Conservation (phyloP, 805 yeast genomes). For the Helenozyma rhizophorensis region DNA sequence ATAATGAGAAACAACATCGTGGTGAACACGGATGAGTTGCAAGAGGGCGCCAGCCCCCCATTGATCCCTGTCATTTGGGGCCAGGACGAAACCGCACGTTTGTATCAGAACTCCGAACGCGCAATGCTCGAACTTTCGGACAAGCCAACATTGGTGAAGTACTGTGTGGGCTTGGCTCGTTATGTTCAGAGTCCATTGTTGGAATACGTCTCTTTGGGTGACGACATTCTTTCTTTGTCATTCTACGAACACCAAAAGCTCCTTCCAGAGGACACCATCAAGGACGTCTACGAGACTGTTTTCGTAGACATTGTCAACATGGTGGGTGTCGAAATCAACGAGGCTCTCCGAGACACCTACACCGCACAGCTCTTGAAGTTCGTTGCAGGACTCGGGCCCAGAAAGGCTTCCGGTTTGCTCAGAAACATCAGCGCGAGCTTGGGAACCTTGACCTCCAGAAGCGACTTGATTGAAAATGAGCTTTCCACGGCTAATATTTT, state of each 20-base stretch:
- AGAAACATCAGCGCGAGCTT: conserved; percentile 66
- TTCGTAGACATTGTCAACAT: conserved; percentile 87
- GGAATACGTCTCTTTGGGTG: conserved; percentile 79
- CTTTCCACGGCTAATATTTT: conserved; percentile 78
- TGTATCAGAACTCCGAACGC: conserved; percentile 74
- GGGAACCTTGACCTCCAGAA: conserved; percentile 61
- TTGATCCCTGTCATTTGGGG: conserved; percentile 72
- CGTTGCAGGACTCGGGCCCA: conserved; percentile 90
- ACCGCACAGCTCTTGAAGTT: conserved; percentile 68
- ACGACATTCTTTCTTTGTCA: conserved; percentile 63
- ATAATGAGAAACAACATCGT: conserved; percentile 52
- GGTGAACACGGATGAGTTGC: conserved; percentile 46
- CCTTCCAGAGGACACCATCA: conserved; percentile 58
- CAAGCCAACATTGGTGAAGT: conserved; percentile 72
- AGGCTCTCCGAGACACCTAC: conserved; percentile 74
- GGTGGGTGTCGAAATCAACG: conserved; percentile 92
- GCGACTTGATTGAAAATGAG: conserved; percentile 78
- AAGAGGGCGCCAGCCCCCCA: conserved; percentile 42
- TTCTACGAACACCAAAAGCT: conserved; percentile 73
- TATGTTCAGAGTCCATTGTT: conserved; percentile 89
- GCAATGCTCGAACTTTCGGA: conserved; percentile 80
- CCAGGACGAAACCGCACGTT: conserved; percentile 88
- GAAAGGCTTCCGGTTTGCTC: conserved; percentile 84
- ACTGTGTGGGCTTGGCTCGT: conserved; percentile 86
- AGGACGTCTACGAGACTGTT: conserved; percentile 67